Conservation (phyloP, 805 yeast genomes). For the Starmerella bacillaris region DNA sequence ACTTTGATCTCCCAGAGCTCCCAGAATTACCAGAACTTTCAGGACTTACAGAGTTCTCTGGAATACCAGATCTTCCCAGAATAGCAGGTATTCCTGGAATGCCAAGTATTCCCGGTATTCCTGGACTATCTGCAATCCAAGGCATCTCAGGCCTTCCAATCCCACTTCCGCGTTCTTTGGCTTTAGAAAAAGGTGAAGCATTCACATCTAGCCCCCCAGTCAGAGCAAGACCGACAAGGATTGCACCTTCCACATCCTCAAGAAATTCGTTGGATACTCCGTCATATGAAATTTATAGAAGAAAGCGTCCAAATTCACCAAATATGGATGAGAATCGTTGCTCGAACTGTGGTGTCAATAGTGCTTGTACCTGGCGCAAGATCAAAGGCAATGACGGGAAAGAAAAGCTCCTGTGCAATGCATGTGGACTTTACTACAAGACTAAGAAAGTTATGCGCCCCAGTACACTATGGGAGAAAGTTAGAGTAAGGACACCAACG, state of each 20-base stretch:
- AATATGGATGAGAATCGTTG: conserved; percentile 10
- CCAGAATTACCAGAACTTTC: not conserved
- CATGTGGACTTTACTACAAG: conserved; percentile 22
- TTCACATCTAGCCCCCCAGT: conserved; percentile 10
- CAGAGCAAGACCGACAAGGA: conserved; percentile 6
- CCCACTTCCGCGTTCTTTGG: conserved; percentile 6
- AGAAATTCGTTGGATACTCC: too few relatives aligned
- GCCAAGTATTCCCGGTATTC: conserved; percentile 1
- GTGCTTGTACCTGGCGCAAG: conserved; percentile 16
- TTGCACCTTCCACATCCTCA: not conserved
- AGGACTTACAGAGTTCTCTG: not conserved
- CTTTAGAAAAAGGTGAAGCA: not conserved
- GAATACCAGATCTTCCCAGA: too few relatives aligned
- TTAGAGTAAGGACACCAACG: conserved; percentile 7
- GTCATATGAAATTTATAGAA: not conserved
- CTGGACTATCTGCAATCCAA: conserved; percentile 1
- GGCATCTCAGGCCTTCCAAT: too few relatives aligned
- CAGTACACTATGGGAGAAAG: conserved; percentile 18
- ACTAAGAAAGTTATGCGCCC: conserved; percentile 21
- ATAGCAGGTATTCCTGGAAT: not conserved
- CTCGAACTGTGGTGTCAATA: conserved; percentile 15
- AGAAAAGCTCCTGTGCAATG: conserved; percentile 16
- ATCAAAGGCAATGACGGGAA: conserved; percentile 7
- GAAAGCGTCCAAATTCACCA: conserved; percentile 2
- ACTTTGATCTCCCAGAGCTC: not conserved